Evolutionary conservation across 257 asterid species (phyloP), one percentile per base, ranked within the genome.

Genomic region (Euphrasia confusa): DNA sequence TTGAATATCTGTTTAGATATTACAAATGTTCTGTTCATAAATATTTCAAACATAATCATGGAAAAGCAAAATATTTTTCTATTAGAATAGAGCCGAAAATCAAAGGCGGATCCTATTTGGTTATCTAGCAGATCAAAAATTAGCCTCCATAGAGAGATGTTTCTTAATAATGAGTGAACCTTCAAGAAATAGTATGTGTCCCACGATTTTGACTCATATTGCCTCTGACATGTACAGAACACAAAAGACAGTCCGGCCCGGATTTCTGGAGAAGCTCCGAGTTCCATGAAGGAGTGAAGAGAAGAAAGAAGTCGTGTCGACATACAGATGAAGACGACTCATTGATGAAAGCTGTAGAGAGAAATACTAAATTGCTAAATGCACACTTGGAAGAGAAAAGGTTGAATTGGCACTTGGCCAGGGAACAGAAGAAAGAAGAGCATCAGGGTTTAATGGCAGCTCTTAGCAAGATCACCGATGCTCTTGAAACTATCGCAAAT

Each of bases 361-460:
- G 70, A 63, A 79, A 79, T 63, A 58, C 71, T 17, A 35, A 55
- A 33, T 28, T 69, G 72, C 77, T 83, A 50, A 78, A 74, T 52
- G 79, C 78, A 54, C 83, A 79, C 67, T 71, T 86, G 9, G 81
- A 81, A 68, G 78, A 80, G 53, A 88, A 79, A 66, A 81, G 57
- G 60, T 8, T 56, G 68, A 79, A 63, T 32, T 30, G 17, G 32
- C 77, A 56, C 52, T 30, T 73, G 62, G 83, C 80, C 53, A 74
- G 82, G 37, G 78, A 81, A 63, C 81, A 79, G 72, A 71, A 69
- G 58, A 83, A 85, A 73, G 81, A 76, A 12, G 79, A 78, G n/a
- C 79, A 69, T 18, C 61, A 78, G 63, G 68, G 56, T 67, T 65
- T 83, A 75, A 45, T 72, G 33, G 64, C 74, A 64, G 80, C 77